These are phyloP conservation scores for Gnetum montanum DNA, from an alignment of 75 land plant genomes.

Conservation along the genomic window DNA sequence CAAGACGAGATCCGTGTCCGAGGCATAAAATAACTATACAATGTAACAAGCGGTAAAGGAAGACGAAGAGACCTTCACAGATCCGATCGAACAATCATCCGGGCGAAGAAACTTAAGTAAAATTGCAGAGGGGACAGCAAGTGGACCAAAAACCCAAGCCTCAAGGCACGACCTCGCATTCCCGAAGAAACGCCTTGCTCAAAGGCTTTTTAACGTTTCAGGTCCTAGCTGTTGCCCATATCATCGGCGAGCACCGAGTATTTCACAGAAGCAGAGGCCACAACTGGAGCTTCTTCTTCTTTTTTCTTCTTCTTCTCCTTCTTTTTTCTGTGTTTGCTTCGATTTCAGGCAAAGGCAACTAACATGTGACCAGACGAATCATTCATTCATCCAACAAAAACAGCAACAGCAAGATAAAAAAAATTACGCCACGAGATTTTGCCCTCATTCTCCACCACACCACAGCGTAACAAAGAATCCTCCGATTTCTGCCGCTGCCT, in stretches of 20 bases:
- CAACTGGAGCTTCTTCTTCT: constrained; percentile 3
- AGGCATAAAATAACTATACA: not conserved
- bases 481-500: no score
- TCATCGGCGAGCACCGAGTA: not conserved
- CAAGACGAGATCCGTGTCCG: not conserved
- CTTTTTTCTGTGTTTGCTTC: constrained; percentile 1
- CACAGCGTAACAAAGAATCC: no score
- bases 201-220: no score
- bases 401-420: no score
- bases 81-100: not conserved
- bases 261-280: constrained; percentile 1
- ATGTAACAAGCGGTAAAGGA: not conserved
- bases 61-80: not conserved
- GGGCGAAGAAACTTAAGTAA: not conserved
- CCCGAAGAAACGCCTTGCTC: no score
- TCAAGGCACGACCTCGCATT: no score
- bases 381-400: no score
- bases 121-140: not conserved
- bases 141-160: no score
- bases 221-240: no score
- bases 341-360: constrained; percentile 15
- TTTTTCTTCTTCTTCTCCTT: constrained; percentile 1
- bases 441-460: no score
- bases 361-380: constrained; percentile 20
- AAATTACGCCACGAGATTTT: no score